Percentiles rank a stretch among this genome's conserved stretches.
Conservation (phyloP, 106 monocot genomes). For the Phalaenopsis equestris region DNA sequence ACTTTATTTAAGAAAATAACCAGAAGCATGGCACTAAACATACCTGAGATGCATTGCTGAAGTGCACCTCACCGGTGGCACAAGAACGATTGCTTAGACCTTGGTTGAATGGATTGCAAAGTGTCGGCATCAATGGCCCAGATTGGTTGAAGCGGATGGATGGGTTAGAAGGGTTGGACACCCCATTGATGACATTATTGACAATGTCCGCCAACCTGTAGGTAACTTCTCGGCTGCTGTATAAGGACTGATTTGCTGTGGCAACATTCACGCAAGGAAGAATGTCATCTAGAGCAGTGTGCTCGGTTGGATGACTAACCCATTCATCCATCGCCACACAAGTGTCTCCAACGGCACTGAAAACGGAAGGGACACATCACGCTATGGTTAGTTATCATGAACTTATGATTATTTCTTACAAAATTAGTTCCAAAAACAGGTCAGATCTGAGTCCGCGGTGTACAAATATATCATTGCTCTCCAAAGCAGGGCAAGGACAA, state of each 20-base stretch:
- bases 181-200: constrained; percentile 30
- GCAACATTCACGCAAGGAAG: constrained; percentile 55
- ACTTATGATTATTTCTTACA: too few species aligned
- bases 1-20: neutral
- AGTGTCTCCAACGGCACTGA: constrained; percentile 54
- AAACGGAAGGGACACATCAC: neutral
- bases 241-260: constrained; percentile 35
- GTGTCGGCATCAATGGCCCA: constrained; percentile 40
- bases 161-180: constrained; percentile 32
- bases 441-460: too few species aligned
- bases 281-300: constrained; percentile 65
- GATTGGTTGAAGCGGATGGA: constrained; percentile 52
- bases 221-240: constrained; percentile 38
- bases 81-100: constrained; percentile 24
- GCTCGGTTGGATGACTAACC: constrained; percentile 48
- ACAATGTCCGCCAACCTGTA: constrained; percentile 33
- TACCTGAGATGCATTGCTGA: constrained; percentile 48
- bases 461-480: too few species aligned
- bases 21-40: neutral
- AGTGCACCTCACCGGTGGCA: constrained; percentile 26
- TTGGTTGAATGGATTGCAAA: constrained; percentile 50
- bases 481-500: too few species aligned
- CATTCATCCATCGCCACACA: constrained; percentile 72
- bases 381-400: neutral
- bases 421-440: too few species aligned